Evolutionary conservation across 1,284 basidiomycete genomes (phyloP), one percentile per base, ranked within the genome.

Genomic region (Tremellales sp.): DNA sequence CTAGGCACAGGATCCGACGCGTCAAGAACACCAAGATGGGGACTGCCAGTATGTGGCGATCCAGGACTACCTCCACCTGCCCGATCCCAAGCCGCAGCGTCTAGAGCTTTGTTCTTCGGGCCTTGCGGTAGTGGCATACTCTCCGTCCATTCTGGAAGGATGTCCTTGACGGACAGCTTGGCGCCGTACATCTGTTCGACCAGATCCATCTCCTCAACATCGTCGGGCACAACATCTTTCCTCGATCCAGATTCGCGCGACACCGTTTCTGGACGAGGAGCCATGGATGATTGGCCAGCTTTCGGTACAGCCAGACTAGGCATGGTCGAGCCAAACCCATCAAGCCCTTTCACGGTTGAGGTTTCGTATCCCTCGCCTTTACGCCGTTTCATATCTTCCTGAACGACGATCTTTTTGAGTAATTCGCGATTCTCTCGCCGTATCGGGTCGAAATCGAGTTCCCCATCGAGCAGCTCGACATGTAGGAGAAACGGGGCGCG

Each of bases 401-500:
- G 87, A 15, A 80, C 73, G 3, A 92, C 83, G 29, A 96, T 84
- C 65, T 87, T 86, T 68, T 86, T 87, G 47, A 97, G 74, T 27
- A 89, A 77, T 51, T 94, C 91, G 65, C 83, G 85, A 73, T 99
- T 99, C 36, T 81, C 79, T 44, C 92, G 79, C 62, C 86, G 86
- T 10, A 75, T 72, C 0, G 96, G 90, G 65, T 97, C 89, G 72
- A 99, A 98, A 69, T 96, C 89, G 22, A 99, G 80, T 64, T 98
- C 94, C 46, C 85, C 85, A 59, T 85, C 82, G 26, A 98, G 79
- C 44, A 98, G 85, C 74, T 99, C 96, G 49, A 98, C 84, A 54
- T 97, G 82, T 13, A 99, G 80, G 27, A 99, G 79, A 68, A 89
- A 99, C 1, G 96, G 96, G 1, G 91, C 93, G 42, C 88, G 82